A percentile compares a stretch with the other conserved stretches of the same genome.
phyloP scores from a whole-genome alignment of 345 rosid genomes.

The Ailanthus altissimus region DNA sequence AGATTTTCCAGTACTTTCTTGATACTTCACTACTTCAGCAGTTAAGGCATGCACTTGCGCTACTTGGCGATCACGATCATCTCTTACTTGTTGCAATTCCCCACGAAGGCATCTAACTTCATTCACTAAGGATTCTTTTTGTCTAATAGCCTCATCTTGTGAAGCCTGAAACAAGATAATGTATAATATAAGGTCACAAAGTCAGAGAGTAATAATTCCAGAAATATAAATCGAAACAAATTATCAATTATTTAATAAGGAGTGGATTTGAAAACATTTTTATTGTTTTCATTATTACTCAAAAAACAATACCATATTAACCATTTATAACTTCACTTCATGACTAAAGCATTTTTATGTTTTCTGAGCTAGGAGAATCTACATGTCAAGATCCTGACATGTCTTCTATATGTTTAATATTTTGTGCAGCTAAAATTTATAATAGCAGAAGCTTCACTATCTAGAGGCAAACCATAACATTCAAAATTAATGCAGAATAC shows the following conservation, averaged over 20 bases:
- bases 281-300: no score
- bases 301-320: neutral
- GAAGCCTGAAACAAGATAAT: slow-evolving; percentile 46
- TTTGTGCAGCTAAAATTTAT: neutral
- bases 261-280: neutral
- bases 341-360: neutral
- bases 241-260: neutral
- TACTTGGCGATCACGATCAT: slow-evolving; percentile 80
- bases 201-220: neutral
- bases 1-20: slow-evolving; percentile 79
- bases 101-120: slow-evolving; percentile 74
- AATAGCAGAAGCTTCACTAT: neutral
- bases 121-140: slow-evolving; percentile 56
- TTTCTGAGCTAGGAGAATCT: neutral
- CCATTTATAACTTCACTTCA: neutral
- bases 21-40: slow-evolving; percentile 53
- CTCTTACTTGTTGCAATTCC: slow-evolving; percentile 83
- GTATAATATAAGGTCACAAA: neutral
- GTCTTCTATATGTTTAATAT: neutral
- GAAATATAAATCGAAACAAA: neutral
- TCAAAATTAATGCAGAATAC: neutral
- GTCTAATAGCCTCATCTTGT: slow-evolving; percentile 70
- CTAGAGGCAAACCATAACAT: neutral
- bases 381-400: neutral
- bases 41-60: slow-evolving; percentile 56